Evolutionary conservation across 129 eudicot species (phyloP).

Genomic region (Sambucus nigra): DNA sequence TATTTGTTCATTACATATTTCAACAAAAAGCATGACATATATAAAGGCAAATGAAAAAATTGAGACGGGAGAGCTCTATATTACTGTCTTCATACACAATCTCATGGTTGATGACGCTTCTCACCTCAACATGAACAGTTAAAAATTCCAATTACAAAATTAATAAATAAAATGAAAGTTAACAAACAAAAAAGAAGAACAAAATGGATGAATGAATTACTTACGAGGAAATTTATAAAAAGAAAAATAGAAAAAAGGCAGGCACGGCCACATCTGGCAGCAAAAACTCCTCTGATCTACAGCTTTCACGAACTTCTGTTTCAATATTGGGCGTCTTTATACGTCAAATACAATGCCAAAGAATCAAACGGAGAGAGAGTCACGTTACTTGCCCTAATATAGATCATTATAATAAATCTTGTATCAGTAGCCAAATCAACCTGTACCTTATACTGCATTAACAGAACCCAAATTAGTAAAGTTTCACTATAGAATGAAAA

Average conservation of each 20-base stretch:
- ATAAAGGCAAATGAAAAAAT: not conserved
- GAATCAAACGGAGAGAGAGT: no score
- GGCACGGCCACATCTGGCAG: slow-evolving; percentile 23
- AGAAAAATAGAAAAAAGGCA: no score
- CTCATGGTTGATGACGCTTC: slow-evolving; percentile 3
- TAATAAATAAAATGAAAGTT: slow-evolving; percentile 19
- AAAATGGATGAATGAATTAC: slow-evolving; percentile 37
- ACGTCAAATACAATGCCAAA: slow-evolving; percentile 16
- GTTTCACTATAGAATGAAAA: not conserved
- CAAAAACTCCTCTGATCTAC: slow-evolving; percentile 42
- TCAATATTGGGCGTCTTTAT: slow-evolving; percentile 16
- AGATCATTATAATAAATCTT: not conserved
- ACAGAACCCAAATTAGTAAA: not conserved
- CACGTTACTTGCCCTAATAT: slow-evolving; percentile 15
- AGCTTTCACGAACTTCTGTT: slow-evolving; percentile 24
- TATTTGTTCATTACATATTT: no score
- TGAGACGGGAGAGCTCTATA: not conserved
- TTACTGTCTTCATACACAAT: slow-evolving; percentile 13
- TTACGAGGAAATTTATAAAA: slow-evolving; percentile 32
- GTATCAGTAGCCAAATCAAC: not conserved
- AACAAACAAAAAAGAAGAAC: slow-evolving; percentile 6
- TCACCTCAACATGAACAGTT: slow-evolving; percentile 11
- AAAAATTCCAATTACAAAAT: slow-evolving; percentile 28
- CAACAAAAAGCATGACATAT: no score
- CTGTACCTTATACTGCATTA: not conserved